Evolutionary conservation across 768 basidiomycete species (phyloP).

Genomic region (Aureoboletus auriporus): DNA sequence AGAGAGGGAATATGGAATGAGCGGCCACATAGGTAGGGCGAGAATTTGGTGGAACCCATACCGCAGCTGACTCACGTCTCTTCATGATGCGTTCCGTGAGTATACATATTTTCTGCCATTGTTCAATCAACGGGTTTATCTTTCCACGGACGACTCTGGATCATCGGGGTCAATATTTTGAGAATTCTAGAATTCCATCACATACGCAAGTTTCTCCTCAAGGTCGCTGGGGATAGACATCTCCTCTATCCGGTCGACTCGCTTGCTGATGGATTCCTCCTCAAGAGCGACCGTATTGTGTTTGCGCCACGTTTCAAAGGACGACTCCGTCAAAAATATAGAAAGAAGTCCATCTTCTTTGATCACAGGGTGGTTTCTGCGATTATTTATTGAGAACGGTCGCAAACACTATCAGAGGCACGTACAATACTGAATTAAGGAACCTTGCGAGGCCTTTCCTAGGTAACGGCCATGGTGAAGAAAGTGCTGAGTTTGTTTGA

Average conservation of each 20-base stretch:
- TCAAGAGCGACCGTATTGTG: conserved; percentile 71
- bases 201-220: conserved; percentile 82
- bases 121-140: conserved; percentile 75
- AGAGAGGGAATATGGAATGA: conserved; percentile 63
- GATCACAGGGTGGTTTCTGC: conserved; percentile 86
- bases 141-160: conserved; percentile 70
- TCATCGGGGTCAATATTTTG: conserved; percentile 1
- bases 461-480: neutral
- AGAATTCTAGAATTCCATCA: neutral
- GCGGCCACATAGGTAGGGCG: conserved; percentile 61
- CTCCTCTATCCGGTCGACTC: conserved; percentile 78
- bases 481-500: neutral
- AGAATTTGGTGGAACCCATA: conserved; percentile 63
- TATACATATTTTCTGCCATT: conserved; percentile 88
- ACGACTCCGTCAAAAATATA: conserved; percentile 77
- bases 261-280: conserved; percentile 81
- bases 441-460: conserved; percentile 81
- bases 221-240: conserved; percentile 92
- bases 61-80: conserved; percentile 89
- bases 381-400: neutral
- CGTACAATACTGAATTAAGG: conserved; percentile 73
- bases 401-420: conserved; percentile 7
- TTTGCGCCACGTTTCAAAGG: conserved; percentile 88
- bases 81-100: conserved; percentile 85
- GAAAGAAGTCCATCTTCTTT: conserved; percentile 82